These are phyloP conservation scores for Solanum gandarillasii DNA, from an alignment of 257 asterid species.

Conservation along the genomic window DNA sequence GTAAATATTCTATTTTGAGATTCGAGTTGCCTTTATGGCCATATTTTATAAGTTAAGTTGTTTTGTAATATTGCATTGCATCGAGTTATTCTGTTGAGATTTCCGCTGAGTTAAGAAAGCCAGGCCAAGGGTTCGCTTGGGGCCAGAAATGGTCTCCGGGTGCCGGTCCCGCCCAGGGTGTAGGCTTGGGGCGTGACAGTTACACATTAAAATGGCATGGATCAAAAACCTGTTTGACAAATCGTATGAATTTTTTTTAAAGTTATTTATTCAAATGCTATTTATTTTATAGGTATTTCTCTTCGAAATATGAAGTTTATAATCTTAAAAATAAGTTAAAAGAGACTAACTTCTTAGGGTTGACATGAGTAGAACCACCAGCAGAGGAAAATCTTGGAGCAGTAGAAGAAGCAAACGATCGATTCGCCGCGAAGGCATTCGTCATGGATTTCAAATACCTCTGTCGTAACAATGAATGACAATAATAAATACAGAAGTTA, in stretches of 20 bases:
- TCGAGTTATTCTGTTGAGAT: too few species aligned
- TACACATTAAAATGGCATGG: neutral
- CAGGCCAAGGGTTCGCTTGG: too few species aligned
- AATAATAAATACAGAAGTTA: neutral
- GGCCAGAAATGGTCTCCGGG: too few species aligned
- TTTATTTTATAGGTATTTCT: neutral
- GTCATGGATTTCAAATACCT: neutral
- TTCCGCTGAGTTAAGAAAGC: too few species aligned
- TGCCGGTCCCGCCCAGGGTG: too few species aligned
- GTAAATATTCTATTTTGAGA: too few species aligned
- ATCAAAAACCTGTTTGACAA: neutral
- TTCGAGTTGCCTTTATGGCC: too few species aligned
- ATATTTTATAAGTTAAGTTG: too few species aligned
- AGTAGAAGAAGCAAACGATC: neutral
- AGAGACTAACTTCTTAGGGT: neutral
- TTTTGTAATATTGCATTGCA: too few species aligned
- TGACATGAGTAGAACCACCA: neutral
- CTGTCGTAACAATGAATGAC: neutral
- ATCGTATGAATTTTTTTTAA: neutral
- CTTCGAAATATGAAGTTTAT: neutral
- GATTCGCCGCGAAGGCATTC: neutral
- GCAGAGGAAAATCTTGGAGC: neutral
- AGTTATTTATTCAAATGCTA: neutral
- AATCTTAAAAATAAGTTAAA: neutral
- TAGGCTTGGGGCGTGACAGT: too few species aligned